phyloP scores from a whole-genome alignment of 805 yeast species.

The Saturnispora gosingensis region DNA sequence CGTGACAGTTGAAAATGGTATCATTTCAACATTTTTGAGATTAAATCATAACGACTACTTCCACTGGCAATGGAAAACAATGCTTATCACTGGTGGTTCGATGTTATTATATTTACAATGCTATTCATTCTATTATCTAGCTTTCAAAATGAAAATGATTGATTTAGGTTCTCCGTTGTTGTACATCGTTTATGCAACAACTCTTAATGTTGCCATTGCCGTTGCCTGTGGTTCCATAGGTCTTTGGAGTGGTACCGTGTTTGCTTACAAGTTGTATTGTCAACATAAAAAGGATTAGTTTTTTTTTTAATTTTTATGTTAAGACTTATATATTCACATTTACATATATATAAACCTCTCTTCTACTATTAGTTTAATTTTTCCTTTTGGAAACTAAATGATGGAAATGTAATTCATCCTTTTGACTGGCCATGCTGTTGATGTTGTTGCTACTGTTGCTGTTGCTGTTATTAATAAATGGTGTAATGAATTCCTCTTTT shows the following conservation, averaged over 20 bases:
- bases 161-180: conserved; percentile 61
- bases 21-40: conserved; percentile 58
- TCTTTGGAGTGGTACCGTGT: conserved; percentile 53
- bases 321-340: background rate
- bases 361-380: background rate
- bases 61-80: conserved; percentile 80
- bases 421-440: background rate
- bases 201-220: conserved; percentile 54
- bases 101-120: conserved; percentile 61
- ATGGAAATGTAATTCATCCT: conserved; percentile 5
- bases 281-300: conserved; percentile 23
- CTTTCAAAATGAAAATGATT: conserved; percentile 46
- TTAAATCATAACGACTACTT: conserved; percentile 42
- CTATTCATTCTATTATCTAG: conserved; percentile 60
- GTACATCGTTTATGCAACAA: conserved; percentile 62
- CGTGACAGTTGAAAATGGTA: conserved; percentile 61
- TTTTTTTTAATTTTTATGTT: background rate
- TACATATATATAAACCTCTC: background rate
- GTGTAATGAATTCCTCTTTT: background rate
- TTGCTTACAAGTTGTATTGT: conserved; percentile 53
- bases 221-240: conserved; percentile 72
- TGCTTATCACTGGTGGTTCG: conserved; percentile 56
- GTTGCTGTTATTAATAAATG: background rate
- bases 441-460: background rate
- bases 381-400: background rate